Evolutionary conservation across 495 filamentous ascomycete genomes (phyloP), one percentile per base, ranked within the genome.

Genomic region (Aspergillus cavernicola): DNA sequence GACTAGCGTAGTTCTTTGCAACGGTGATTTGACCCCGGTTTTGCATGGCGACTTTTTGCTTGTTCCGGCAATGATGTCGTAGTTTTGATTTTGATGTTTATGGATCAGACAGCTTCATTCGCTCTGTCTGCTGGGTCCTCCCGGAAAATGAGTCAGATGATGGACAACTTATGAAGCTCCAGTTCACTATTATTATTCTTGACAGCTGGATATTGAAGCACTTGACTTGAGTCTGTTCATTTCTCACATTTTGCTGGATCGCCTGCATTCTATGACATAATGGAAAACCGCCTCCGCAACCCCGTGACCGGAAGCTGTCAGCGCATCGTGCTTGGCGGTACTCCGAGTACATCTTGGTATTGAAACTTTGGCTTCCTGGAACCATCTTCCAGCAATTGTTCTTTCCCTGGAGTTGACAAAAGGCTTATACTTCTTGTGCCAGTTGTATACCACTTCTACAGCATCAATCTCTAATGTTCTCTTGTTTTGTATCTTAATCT

Each of bases 241-340:
- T n/a, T n/a, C n/a, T n/a, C n/a, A n/a, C 15, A 11, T 18, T 13
- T 32, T n/a, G 11, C 10, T 45, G 41, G 53, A 58, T 58, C 55
- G 39, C 42, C 40, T 45, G 52, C 51, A 54, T 60, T 63, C 53
- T 61, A 60, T 66, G 63, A 66, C 63, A 63, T 66, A 66, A 66
- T 57, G 51, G 50, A 61, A 66, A 61, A 50, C 38, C 47, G 51
- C 32, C 53, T 38, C 48, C 36, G 29, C 40, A 49, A 48, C 40
- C 24, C 56, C 60, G 60, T 62, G 60, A 62, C 56, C 23, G 18
- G 36, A 36, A 46, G 8, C 57, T 38, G 16, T 19, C 48, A 45
- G 42, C 15, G 39, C 42, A 50, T 39, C 75, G 24, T 80, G 12
- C 50, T 44, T 52, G 80, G 0, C 66, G 65, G n/a, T 59, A 79